phyloP scores from a whole-genome alignment of 176 grass and related monocot genomes.

The Bonia amplexicaulis region DNA sequence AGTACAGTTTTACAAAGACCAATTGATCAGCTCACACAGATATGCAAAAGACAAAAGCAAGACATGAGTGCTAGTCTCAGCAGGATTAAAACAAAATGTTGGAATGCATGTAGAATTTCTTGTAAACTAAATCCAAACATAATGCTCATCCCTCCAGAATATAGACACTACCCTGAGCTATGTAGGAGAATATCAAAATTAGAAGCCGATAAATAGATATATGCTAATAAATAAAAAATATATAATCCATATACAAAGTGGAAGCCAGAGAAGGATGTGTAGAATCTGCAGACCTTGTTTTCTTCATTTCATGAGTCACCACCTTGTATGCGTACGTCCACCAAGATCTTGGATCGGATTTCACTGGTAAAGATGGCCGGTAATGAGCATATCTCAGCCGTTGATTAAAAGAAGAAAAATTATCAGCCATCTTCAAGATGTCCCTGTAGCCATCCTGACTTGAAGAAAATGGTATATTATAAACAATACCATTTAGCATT shows the following conservation, averaged over 20 bases:
- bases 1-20: slow-evolving; percentile 16
- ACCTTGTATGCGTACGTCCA: slow-evolving; percentile 90
- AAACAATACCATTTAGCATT: not conserved
- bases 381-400: slow-evolving; percentile 89
- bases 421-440: slow-evolving; percentile 94
- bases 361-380: slow-evolving; percentile 66
- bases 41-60: not conserved
- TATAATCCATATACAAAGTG: not conserved
- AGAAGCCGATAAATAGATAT: slow-evolving; percentile 16
- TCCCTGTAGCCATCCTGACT: slow-evolving; percentile 87
- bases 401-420: slow-evolving; percentile 96
- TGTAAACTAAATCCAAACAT: not conserved
- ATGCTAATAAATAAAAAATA: slow-evolving; percentile 10
- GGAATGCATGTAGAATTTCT: not conserved
- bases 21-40: not conserved
- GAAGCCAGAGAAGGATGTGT: slow-evolving; percentile 20
- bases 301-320: slow-evolving; percentile 79
- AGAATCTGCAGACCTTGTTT: slow-evolving; percentile 57
- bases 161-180: not conserved
- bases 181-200: not conserved
- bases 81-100: slow-evolving; percentile 3
- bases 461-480: slow-evolving; percentile 16
- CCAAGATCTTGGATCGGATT: slow-evolving; percentile 76
- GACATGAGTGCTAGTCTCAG: not conserved
- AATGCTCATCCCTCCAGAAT: not conserved